phyloP scores from a whole-genome alignment of 2,329 filamentous ascomycete genomes.

The Orbilia quercus region DNA sequence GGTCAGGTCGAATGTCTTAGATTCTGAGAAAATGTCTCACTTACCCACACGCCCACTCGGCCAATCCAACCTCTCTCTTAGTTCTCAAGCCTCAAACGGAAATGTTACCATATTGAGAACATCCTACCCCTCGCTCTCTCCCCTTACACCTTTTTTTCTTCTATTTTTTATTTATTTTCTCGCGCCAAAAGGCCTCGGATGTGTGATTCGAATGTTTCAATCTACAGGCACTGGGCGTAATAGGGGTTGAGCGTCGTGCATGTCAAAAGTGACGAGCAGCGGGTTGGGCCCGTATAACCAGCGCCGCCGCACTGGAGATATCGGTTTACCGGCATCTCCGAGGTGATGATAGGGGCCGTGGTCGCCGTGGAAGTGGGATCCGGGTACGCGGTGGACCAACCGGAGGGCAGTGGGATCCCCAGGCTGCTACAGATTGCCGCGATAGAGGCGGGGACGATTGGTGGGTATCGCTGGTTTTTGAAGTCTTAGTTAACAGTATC shows the following conservation, averaged over 20 bases:
- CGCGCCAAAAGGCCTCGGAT: not conserved
- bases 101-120: not conserved
- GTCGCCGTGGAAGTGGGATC: not conserved
- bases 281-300: slow-evolving; percentile 61
- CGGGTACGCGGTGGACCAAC: slow-evolving; percentile 31
- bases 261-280: slow-evolving; percentile 60
- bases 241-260: slow-evolving; percentile 62
- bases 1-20: slow-evolving; percentile 24
- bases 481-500: not conserved
- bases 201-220: not conserved
- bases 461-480: slow-evolving; percentile 19
- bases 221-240: slow-evolving; percentile 63
- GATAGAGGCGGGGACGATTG: slow-evolving; percentile 13
- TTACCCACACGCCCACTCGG: not conserved
- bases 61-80: not conserved
- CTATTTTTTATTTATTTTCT: too few relatives aligned
- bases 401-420: slow-evolving; percentile 13
- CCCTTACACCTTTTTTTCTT: not conserved
- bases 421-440: slow-evolving; percentile 8
- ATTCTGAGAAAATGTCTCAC: slow-evolving; percentile 47
- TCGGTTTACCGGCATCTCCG: slow-evolving; percentile 18
- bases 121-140: too few relatives aligned
- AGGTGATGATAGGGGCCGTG: slow-evolving; percentile 10
- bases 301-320: slow-evolving; percentile 62
- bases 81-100: not conserved